Percentiles rank a stretch among this genome's conserved stretches.
These are phyloP conservation scores for Mytilinidion resinicola DNA, from an alignment of 495 filamentous ascomycete species.

Conservation along the genomic window DNA sequence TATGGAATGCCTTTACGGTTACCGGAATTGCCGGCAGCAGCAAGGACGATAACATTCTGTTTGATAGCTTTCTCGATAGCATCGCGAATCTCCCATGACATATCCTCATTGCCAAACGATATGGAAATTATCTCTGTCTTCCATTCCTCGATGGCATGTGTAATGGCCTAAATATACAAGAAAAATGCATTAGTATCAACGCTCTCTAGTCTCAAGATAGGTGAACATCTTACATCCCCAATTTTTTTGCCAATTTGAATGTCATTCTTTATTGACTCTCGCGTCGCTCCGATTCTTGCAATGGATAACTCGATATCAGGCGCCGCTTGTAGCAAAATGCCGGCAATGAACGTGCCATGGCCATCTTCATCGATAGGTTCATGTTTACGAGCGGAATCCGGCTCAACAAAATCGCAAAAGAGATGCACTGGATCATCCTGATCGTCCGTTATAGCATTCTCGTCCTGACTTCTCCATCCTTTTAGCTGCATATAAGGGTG, in stretches of 20 bases:
- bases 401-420: too few species aligned
- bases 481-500: too few species aligned
- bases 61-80: neutral
- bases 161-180: constrained; percentile 24
- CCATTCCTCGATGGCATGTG: constrained; percentile 20
- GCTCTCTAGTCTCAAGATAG: too few species aligned
- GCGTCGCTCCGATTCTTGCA: neutral
- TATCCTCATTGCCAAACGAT: constrained; percentile 23
- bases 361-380: neutral
- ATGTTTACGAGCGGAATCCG: neutral
- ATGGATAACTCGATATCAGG: neutral
- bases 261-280: neutral
- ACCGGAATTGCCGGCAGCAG: constrained; percentile 22
- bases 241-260: too few species aligned
- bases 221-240: too few species aligned
- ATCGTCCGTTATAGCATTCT: too few species aligned
- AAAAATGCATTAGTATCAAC: neutral
- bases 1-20: constrained; percentile 10
- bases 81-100: neutral
- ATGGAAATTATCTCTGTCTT: constrained; percentile 31
- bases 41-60: constrained; percentile 16
- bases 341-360: neutral
- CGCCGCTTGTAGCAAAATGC: neutral
- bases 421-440: too few species aligned
- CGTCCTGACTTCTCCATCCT: too few species aligned